Evolutionary conservation across 2,329 filamentous ascomycete species (phyloP).

Genomic region (Cephalotrichum gorgonifer): DNA sequence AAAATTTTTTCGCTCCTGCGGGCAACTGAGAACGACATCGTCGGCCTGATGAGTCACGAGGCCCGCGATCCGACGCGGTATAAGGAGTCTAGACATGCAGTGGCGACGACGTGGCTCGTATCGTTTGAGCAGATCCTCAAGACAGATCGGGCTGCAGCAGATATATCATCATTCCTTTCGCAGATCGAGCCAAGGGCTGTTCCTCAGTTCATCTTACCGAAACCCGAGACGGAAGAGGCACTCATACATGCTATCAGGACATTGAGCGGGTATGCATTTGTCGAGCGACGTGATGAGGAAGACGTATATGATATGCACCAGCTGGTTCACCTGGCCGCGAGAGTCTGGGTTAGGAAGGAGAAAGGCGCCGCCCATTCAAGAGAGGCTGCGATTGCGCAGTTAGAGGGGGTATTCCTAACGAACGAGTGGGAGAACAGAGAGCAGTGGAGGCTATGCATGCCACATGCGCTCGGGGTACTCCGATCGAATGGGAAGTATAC

Average conservation of each 20-base stretch:
- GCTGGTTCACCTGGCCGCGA: slow-evolving; percentile 21
- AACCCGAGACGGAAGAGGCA: slow-evolving; percentile 2
- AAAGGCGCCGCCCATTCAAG: neutral
- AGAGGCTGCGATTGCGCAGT: neutral
- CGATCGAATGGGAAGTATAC: neutral
- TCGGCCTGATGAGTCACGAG: slow-evolving; percentile 9
- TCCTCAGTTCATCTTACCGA: slow-evolving; percentile 21
- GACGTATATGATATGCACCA: slow-evolving; percentile 24
- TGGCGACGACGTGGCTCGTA: slow-evolving; percentile 27
- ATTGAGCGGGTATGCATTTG: slow-evolving; percentile 21
- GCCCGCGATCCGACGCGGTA: slow-evolving; percentile 23
- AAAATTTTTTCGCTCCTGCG: slow-evolving; percentile 20
- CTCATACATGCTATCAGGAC: slow-evolving; percentile 18
- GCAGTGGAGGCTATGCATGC: neutral
- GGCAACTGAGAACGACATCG: slow-evolving; percentile 17
- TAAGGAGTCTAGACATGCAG: slow-evolving; percentile 17
- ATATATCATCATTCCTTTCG: slow-evolving; percentile 25
- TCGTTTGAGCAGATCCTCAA: slow-evolving; percentile 26
- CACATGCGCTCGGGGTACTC: neutral
- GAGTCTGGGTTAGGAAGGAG: slow-evolving; percentile 13
- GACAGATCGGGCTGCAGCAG: slow-evolving; percentile 17
- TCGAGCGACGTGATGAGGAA: slow-evolving; percentile 13
- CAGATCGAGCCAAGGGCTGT: slow-evolving; percentile 28
- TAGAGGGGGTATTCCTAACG: neutral
- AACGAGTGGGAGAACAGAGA: neutral